phyloP scores from a whole-genome alignment of 2,329 filamentous ascomycete species.

The Stromatinia cepivora region DNA sequence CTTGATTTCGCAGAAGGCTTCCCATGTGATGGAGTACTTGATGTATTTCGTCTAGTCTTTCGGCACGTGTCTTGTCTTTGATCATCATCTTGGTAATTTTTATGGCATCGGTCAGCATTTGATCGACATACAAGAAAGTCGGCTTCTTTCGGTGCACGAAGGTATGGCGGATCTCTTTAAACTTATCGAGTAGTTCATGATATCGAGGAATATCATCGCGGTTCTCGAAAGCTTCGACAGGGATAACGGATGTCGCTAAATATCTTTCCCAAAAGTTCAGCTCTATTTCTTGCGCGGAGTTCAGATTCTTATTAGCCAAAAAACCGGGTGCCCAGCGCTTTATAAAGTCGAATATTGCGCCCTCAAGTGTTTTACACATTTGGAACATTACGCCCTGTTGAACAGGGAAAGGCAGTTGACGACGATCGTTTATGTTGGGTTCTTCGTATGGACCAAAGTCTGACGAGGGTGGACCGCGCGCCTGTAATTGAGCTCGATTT shows the following conservation, averaged over 20 bases:
- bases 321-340: not conserved
- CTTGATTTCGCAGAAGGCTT: not conserved
- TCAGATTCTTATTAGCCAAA: not conserved
- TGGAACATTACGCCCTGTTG: not conserved
- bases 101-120: not conserved
- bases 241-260: not conserved
- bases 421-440: not conserved
- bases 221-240: not conserved
- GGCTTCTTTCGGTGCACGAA: not conserved
- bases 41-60: not conserved
- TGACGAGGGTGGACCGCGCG: not conserved
- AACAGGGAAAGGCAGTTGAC: not conserved
- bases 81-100: not conserved
- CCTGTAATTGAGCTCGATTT: not conserved
- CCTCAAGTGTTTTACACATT: not conserved
- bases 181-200: not conserved
- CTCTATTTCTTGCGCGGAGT: not conserved
- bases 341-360: not conserved
- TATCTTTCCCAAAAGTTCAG: not conserved
- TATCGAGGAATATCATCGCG: not conserved
- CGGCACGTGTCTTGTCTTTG: not conserved
- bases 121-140: not conserved
- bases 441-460: not conserved
- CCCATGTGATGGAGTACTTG: not conserved
- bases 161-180: not conserved